These are phyloP conservation scores for Chaetomiaceae sp. DNA, from an alignment of 2,329 filamentous ascomycete species.

Conservation along the genomic window DNA sequence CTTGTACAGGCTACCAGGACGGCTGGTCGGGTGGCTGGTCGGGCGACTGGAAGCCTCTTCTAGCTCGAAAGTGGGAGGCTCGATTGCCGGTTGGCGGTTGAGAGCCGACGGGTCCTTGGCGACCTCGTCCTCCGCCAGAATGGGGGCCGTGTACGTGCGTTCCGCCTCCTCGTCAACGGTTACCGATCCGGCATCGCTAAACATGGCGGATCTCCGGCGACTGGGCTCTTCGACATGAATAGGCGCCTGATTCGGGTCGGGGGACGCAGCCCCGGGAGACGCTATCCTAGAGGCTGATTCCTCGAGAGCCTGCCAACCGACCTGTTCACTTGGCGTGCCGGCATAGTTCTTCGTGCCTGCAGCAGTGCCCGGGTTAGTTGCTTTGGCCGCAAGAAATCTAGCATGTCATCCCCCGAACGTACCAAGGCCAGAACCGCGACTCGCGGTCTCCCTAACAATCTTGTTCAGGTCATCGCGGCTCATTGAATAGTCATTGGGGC, in stretches of 20 bases:
- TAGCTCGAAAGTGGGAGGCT: constrained; percentile 59
- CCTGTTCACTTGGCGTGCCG: constrained; percentile 83
- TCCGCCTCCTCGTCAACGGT: constrained; percentile 53
- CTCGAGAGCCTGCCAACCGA: constrained; percentile 82
- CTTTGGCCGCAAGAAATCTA: too few species aligned
- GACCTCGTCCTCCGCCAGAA: constrained; percentile 84
- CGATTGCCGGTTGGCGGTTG: constrained; percentile 73
- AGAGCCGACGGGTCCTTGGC: constrained; percentile 66
- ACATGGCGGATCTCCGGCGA: constrained; percentile 41
- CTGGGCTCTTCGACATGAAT: constrained; percentile 74
- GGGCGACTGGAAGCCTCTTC: constrained; percentile 58
- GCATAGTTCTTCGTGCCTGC: constrained; percentile 60
- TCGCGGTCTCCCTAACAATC: constrained; percentile 71
- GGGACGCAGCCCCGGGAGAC: constrained; percentile 57
- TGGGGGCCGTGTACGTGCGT: constrained; percentile 66
- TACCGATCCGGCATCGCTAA: constrained; percentile 40
- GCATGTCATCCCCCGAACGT: constrained; percentile 29
- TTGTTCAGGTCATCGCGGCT: constrained; percentile 87
- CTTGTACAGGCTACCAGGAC: constrained; percentile 60
- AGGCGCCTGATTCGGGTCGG: constrained; percentile 40
- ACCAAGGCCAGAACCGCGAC: constrained; percentile 49
- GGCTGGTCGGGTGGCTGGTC: constrained; percentile 61
- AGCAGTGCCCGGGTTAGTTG: constrained; percentile 15
- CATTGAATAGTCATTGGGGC: constrained; percentile 70
- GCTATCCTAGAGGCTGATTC: constrained; percentile 74